A percentile compares a stretch with the other conserved stretches of the same genome.
Evolutionary conservation across 2,329 filamentous ascomycete species (phyloP).

Genomic region (Alternaria atra): DNA sequence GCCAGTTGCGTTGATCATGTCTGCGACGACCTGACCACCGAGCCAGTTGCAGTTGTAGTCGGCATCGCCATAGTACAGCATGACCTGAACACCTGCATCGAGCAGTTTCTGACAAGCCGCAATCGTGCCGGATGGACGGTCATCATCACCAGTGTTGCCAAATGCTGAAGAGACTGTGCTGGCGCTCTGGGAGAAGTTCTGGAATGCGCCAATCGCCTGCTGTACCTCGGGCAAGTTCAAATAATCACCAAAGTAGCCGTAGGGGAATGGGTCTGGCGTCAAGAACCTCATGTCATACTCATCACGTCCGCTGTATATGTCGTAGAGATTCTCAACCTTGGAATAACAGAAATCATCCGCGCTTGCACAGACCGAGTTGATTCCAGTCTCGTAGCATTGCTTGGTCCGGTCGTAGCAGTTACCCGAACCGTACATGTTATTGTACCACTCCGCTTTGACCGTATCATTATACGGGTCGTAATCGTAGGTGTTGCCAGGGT

Average conservation of each 20-base stretch:
- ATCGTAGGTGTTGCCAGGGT: conserved; percentile 66
- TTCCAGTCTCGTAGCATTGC: conserved; percentile 63
- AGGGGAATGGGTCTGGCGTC: conserved; percentile 66
- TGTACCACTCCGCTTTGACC: conserved; percentile 62
- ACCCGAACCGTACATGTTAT: conserved; percentile 67
- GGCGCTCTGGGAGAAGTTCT: conserved; percentile 64
- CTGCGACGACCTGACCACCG: conserved; percentile 54
- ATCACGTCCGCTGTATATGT: conserved; percentile 63
- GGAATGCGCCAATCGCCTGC: conserved; percentile 66
- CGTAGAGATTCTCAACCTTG: conserved; percentile 63
- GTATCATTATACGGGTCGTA: conserved; percentile 62
- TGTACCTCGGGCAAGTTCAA: conserved; percentile 65
- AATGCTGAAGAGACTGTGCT: conserved; percentile 58
- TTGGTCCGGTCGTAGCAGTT: conserved; percentile 68
- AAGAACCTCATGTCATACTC: conserved; percentile 69
- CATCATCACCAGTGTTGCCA: conserved; percentile 60
- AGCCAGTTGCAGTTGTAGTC: conserved; percentile 61
- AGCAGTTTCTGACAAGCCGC: conserved; percentile 53
- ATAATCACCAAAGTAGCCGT: conserved; percentile 64
- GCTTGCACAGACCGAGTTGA: conserved; percentile 60
- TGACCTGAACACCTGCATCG: conserved; percentile 53
- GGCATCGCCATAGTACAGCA: conserved; percentile 59
- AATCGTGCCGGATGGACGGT: conserved; percentile 55
- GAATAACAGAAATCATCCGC: conserved; percentile 66
- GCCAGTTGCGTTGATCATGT: conserved; percentile 53